Percentiles rank a stretch among this genome's conserved stretches.
Conservation (phyloP, 2,329 filamentous ascomycete genomes). For the Fusarium sp. region DNA sequence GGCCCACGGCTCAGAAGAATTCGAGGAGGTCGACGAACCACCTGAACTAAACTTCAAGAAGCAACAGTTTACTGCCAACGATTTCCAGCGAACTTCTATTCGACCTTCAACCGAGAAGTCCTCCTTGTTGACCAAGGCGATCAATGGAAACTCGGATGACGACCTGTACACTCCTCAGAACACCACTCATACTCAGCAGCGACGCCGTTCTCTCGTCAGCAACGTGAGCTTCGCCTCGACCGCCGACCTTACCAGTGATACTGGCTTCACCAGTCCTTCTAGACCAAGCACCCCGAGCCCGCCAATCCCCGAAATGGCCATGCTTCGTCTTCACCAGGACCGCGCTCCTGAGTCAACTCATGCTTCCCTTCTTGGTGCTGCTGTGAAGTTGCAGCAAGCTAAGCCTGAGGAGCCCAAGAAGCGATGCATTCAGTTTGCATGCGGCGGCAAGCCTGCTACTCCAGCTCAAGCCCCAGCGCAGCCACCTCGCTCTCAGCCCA, state of each 20-base stretch:
- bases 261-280: constrained; percentile 89
- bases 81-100: constrained; percentile 61
- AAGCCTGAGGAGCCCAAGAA: constrained; percentile 71
- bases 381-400: constrained; percentile 33
- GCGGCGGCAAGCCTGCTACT: constrained; percentile 69
- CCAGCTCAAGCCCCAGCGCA: constrained; percentile 44
- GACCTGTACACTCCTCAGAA: constrained; percentile 55
- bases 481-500: constrained; percentile 50
- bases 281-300: constrained; percentile 89
- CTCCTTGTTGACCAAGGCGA: constrained; percentile 87
- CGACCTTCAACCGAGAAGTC: constrained; percentile 68
- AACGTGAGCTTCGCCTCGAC: constrained; percentile 85
- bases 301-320: constrained; percentile 72
- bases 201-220: constrained; percentile 77
- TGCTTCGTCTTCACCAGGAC: constrained; percentile 55
- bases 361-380: constrained; percentile 41
- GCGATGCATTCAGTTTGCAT: constrained; percentile 93
- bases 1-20: constrained; percentile 66
- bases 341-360: constrained; percentile 43
- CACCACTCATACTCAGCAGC: constrained; percentile 52
- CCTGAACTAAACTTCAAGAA: constrained; percentile 68
- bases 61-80: constrained; percentile 43
- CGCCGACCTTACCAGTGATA: constrained; percentile 94
- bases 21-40: constrained; percentile 86
- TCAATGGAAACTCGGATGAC: constrained; percentile 75